A percentile compares a stretch with the other conserved stretches of the same genome.
phyloP scores from a whole-genome alignment of 345 rosid genomes.

The Eucalyptus albens region DNA sequence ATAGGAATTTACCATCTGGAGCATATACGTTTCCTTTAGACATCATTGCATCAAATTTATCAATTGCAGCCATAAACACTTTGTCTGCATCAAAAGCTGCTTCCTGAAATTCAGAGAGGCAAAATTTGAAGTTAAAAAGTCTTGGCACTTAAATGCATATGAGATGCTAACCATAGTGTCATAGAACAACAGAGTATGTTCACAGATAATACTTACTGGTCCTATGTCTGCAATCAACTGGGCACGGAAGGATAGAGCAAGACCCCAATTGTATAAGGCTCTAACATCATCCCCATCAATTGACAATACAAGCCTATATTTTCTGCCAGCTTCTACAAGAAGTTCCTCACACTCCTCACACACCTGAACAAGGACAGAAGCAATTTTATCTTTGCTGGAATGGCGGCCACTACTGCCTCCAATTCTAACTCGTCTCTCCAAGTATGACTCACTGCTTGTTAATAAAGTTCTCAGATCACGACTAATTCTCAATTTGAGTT shows the following conservation, averaged over 20 bases:
- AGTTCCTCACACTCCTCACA: constrained; percentile 71
- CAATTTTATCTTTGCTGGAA: constrained; percentile 20
- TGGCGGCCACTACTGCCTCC: constrained; percentile 4
- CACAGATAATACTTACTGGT: constrained; percentile 31
- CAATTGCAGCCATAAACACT: constrained; percentile 64
- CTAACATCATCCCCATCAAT: constrained; percentile 55
- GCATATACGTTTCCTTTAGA: constrained; percentile 46
- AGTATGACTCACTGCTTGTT: constrained; percentile 9
- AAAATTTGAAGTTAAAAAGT: neutral
- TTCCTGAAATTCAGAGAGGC: constrained; percentile 26
- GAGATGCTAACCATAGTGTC: neutral
- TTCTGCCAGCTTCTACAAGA: constrained; percentile 58
- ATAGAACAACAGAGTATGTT: neutral
- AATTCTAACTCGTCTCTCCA: constrained; percentile 7
- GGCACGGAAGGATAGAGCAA: constrained; percentile 65
- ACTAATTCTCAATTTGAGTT: constrained; percentile 41
- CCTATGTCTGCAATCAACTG: constrained; percentile 70
- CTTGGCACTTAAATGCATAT: neutral
- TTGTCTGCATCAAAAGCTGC: constrained; percentile 66
- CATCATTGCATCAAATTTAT: constrained; percentile 65
- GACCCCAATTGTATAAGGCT: constrained; percentile 70
- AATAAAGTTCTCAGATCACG: constrained; percentile 48
- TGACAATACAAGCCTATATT: constrained; percentile 44
- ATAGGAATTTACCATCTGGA: constrained; percentile 36
- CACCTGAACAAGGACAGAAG: constrained; percentile 25